Evolutionary conservation across 2,329 filamentous ascomycete species (phyloP).

Genomic region (Aspergillus awamori): DNA sequence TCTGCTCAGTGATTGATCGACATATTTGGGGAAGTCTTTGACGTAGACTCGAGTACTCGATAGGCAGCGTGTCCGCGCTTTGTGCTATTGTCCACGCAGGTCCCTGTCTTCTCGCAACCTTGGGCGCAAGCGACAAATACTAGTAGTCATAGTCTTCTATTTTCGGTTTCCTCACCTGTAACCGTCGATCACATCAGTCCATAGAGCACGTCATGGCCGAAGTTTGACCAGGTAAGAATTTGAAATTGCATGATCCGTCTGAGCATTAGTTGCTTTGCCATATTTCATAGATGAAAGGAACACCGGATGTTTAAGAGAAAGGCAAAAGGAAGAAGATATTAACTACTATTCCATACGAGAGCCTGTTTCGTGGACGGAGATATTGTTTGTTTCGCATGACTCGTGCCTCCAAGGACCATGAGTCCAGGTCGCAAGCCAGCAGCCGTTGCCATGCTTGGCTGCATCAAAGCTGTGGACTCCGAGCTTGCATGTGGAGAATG

Average conservation of each 20-base stretch:
- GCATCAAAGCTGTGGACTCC: background rate
- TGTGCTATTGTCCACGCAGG: background rate
- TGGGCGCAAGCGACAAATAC: background rate
- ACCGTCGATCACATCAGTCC: background rate
- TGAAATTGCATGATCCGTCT: background rate
- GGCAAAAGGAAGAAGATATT: too few relatives aligned
- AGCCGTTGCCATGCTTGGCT: background rate
- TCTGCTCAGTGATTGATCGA: slow-evolving; percentile 6
- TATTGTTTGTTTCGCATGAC: background rate
- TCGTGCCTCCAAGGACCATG: background rate
- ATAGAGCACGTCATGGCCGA: background rate
- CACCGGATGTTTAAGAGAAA: background rate
- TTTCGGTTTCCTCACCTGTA: background rate
- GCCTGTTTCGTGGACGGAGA: background rate
- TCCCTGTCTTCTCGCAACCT: background rate
- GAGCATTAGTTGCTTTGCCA: background rate
- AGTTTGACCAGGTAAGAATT: background rate
- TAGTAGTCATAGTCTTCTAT: background rate
- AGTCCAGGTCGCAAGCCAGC: background rate
- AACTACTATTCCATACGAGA: background rate
- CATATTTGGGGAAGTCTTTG: background rate
- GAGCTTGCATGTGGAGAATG: background rate
- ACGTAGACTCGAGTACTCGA: background rate
- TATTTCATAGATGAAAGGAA: background rate
- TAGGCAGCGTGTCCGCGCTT: slow-evolving; percentile 9